Conservation (phyloP, 169 alveolate genomes). For the Plasmodium relictum region DNA sequence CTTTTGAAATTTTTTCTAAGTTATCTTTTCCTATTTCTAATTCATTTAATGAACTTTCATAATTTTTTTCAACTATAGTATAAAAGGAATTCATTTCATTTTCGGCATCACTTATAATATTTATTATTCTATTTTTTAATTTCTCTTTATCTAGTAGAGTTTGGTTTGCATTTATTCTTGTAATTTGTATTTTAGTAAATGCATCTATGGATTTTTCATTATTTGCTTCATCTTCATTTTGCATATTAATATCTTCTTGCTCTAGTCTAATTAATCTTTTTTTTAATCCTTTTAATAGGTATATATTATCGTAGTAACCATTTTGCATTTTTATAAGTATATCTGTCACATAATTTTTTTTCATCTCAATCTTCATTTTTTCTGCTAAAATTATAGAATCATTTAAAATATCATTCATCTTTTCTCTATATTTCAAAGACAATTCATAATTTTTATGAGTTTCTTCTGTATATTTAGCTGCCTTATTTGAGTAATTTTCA, state of each 20-base stretch:
- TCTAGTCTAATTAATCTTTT: too few species aligned
- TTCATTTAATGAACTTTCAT: background rate
- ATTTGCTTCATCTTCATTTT: background rate
- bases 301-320: too few species aligned
- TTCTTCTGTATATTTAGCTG: background rate
- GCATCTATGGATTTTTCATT: background rate
- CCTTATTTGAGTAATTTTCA: background rate
- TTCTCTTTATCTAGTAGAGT: background rate
- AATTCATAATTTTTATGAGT: background rate
- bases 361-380: background rate
- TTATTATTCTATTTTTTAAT: background rate
- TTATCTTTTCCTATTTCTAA: background rate
- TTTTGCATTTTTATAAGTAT: background rate
- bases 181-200: background rate
- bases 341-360: background rate
- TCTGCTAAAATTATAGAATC: background rate
- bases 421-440: background rate
- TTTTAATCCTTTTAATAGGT: too few species aligned
- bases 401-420: background rate
- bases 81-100: background rate
- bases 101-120: background rate
- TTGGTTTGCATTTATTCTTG: background rate
- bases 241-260: too few species aligned
- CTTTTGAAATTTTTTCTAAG: background rate
- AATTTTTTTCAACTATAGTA: background rate